Evolutionary conservation across 805 yeast genomes (phyloP), one percentile per base, ranked within the genome.

Genomic region (Suhomyces sp.): DNA sequence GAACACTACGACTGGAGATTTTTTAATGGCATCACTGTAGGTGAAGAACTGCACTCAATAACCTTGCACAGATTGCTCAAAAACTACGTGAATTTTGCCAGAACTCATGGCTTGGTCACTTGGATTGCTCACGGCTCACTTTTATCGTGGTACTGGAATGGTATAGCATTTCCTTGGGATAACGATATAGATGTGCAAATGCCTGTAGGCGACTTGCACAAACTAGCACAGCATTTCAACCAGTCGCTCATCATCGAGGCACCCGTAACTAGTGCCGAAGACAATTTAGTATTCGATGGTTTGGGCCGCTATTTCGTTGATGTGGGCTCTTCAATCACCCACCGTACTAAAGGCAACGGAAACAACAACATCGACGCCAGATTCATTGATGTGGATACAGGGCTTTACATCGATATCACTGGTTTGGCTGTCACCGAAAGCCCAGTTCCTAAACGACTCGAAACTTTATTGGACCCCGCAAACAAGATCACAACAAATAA

Each of bases 331-430:
- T 62, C 58, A 41, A 57, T 65, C 44, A 57, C 66, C 24, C 57
- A 59, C 42, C 49, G 69, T 19, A 66, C 64, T 0, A 76, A 76
- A 49, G 89, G 84, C 1, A 84, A 82, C 59, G 88, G 87, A 0
- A 46, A 38, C 40, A 53, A 58, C 46, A 57, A 61, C 38, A 60
- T 62, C 8, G 55, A 57, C 38, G 68, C 67, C 5, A 50, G 69
- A 5, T 64, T 63, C 53, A 65, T 65, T 22, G 69, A 65, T 47
- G 44, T 64, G 17, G 68, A 65, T 45, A 54, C 67, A 5, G 69
- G 69, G 3, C 53, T 63, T 47, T 65, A 64, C 53, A 61, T 65
- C 23, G 69, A 65, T 47, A 65, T 65, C 51, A 65, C 69, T 10
- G 69, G 59, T 17, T 57, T 66, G 58, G 74, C 79, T 1, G 54